Base-by-base conservation (phyloP, 2,329 filamentous ascomycete genomes). In the Verticillium albo-atrum region DNA sequence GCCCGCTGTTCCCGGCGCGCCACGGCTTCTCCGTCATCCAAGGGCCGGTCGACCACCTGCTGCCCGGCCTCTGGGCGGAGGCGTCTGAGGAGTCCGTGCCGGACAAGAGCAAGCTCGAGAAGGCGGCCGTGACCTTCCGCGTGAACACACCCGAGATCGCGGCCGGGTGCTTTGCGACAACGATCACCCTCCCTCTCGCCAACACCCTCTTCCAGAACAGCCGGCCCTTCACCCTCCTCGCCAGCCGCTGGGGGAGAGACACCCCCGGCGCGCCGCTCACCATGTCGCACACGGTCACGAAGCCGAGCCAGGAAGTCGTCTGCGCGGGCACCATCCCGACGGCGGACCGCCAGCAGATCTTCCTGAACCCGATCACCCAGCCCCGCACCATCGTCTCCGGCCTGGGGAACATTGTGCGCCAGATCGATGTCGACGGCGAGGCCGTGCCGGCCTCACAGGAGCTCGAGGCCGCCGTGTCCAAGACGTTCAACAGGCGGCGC, bases 181-280 rank as follows among this genome's bases (percentile, higher is more conserved):
- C 72, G 3, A 71, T 82, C 58, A 84, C 80, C 6, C 60, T 93
- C 2, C 90, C 90, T 2, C 75, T 95, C 27, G 88, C 91, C 47
- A 91, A 92, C 67, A 96, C 91, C 0, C 76, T 92, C 6, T 95
- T 95, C 68, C 83, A 87, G 42, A 94, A 88, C 61, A 89, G 86
- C 53, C 79, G 77, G 27, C 76, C 77, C 1, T 87, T 87, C 2
- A 89, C 86, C 1, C 72, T 91, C 7, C 68, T 82, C 28, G 74
- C 76, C 2, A 77, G 72, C 59, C 71, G 64, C 58, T 82, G 79
- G 79, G 54, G 55, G n/a, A 50, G 42, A 12, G 50, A 56, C 20
- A 32, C 55, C 4, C 26, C 55, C 6, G 60, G 57, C 26, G 68
- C 68, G 12, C 66, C 68, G 10, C 71, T 71, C 56, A 65, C 72